phyloP scores from a whole-genome alignment of 2,329 filamentous ascomycete genomes.

The Lachnellula subtilissima region DNA sequence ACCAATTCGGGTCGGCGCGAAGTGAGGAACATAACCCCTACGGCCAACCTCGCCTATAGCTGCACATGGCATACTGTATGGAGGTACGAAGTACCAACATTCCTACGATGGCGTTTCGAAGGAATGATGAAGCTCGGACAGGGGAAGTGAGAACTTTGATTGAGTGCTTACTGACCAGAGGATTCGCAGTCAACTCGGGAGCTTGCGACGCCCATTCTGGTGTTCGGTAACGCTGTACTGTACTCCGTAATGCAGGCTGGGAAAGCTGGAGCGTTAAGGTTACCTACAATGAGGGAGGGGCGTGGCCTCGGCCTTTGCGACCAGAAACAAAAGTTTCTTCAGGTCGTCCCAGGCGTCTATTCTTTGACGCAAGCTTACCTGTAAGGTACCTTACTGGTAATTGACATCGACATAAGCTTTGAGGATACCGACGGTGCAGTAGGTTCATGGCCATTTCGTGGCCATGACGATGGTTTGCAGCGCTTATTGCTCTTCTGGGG shows the following conservation, averaged over 20 bases:
- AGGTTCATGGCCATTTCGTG: constrained; percentile 5
- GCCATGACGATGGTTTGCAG: constrained; percentile 10
- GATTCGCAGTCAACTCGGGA: not conserved
- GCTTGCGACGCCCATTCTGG: not conserved
- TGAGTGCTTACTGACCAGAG: not conserved
- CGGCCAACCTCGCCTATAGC: not conserved
- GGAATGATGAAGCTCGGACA: not conserved
- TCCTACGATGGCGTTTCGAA: not conserved
- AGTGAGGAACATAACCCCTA: not conserved
- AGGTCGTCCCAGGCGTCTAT: constrained; percentile 1
- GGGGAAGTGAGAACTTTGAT: not conserved
- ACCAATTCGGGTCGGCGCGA: not conserved
- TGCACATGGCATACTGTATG: not conserved
- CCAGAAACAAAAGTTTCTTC: not conserved
- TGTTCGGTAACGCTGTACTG: not conserved
- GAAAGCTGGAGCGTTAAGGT: no score
- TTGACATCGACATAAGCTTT: not conserved
- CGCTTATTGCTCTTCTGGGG: not conserved
- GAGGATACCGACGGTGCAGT: not conserved
- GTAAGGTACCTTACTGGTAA: not conserved
- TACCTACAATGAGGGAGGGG: no score
- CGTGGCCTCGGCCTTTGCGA: not conserved
- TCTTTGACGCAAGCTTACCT: not conserved
- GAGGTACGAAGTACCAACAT: not conserved
- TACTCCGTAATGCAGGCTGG: not conserved